Percentiles rank a stretch among this genome's conserved stretches.
These are phyloP conservation scores for Thraustochytrium sp. DNA, from an alignment of 352 stramenopile species.

Conservation along the genomic window DNA sequence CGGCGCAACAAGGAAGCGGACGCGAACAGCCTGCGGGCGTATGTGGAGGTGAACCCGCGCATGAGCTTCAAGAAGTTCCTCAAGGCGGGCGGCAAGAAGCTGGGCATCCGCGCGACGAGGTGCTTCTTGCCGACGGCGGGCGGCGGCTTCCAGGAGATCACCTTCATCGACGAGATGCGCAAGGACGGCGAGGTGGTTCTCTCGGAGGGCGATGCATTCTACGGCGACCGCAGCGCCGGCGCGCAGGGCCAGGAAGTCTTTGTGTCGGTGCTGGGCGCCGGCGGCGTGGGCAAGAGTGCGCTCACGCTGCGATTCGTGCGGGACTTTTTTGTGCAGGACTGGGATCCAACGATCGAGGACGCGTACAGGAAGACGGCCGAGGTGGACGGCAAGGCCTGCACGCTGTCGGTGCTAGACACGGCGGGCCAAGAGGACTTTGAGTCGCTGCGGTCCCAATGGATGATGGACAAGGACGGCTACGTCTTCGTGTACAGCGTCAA, in stretches of 20 bases:
- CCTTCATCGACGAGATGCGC: conserved; percentile 73
- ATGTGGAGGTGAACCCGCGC: conserved; percentile 66
- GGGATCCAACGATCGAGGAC: conserved; percentile 82
- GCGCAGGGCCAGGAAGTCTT: conserved; percentile 57
- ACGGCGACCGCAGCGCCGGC: conserved; percentile 53
- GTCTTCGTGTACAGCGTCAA: conserved; percentile 83
- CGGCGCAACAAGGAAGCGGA: not conserved
- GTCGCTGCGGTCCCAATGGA: conserved; percentile 73
- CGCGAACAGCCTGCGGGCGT: not conserved
- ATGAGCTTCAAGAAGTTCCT: conserved; percentile 69
- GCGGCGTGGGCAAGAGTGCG: conserved; percentile 79
- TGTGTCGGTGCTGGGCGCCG: conserved; percentile 73
- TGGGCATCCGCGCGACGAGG: conserved; percentile 65
- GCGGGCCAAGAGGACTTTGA: conserved; percentile 81
- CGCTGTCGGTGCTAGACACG: conserved; percentile 81
- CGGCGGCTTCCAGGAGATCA: conserved; percentile 59
- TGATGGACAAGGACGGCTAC: conserved; percentile 83
- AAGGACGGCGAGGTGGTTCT: conserved; percentile 80
- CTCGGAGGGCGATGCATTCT: conserved; percentile 71
- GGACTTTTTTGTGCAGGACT: conserved; percentile 81
- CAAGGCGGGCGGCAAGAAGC: conserved; percentile 73
- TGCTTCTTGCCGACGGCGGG: conserved; percentile 68
- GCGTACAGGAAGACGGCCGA: conserved; percentile 76
- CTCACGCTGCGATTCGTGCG: conserved; percentile 77
- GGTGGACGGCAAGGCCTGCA: conserved; percentile 71